Evolutionary conservation across 2,329 filamentous ascomycete species (phyloP).

Genomic region (Sclerotinia trifoliorum): DNA sequence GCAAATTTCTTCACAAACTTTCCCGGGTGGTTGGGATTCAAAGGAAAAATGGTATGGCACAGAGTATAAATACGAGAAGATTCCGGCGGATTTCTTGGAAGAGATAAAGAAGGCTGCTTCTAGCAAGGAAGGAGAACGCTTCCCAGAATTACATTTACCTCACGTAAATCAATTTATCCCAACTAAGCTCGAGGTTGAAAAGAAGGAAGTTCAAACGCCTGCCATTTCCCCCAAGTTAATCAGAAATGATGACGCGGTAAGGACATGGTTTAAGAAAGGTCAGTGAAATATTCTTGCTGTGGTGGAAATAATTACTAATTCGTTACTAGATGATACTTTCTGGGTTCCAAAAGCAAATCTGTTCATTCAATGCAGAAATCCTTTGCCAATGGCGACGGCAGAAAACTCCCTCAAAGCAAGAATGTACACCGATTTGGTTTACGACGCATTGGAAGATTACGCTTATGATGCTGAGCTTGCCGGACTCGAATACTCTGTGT

Average conservation of each 20-base stretch:
- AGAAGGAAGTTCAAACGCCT: constrained; percentile 80
- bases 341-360: constrained; percentile 96
- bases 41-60: constrained; percentile 99
- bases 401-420: constrained; percentile 74
- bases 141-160: constrained; percentile 76
- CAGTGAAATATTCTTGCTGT: background rate
- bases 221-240: constrained; percentile 75
- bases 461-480: constrained; percentile 95
- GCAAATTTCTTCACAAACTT: constrained; percentile 77
- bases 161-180: constrained; percentile 96
- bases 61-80: constrained; percentile 80
- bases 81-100: constrained; percentile 71
- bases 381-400: constrained; percentile 75
- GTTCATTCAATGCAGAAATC: constrained; percentile 75
- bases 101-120: constrained; percentile 66
- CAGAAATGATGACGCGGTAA: constrained; percentile 74
- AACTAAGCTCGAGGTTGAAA: constrained; percentile 88
- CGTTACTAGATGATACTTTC: constrained; percentile 73
- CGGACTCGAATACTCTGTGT: constrained; percentile 80
- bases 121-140: constrained; percentile 56
- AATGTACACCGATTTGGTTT: constrained; percentile 80
- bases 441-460: constrained; percentile 87
- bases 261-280: constrained; percentile 91
- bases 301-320: background rate
- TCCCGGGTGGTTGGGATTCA: constrained; percentile 78